Base-by-base conservation (phyloP, 2,329 filamentous ascomycete species). In the Xylaria sp. region DNA sequence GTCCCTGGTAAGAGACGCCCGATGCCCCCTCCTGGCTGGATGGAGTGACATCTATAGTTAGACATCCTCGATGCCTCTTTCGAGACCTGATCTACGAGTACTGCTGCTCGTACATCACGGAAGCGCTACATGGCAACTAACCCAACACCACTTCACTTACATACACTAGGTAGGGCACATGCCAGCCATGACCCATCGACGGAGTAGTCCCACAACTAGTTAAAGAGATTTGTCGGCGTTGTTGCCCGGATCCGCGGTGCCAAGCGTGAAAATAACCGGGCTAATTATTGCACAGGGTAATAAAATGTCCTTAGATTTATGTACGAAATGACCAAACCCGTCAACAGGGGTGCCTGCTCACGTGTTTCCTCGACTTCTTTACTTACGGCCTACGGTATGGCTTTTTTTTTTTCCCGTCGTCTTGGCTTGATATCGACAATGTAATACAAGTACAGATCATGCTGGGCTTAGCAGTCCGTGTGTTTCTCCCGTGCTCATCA, bases 171-270 rank as follows among this genome's bases (percentile, higher is more conserved):
- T 30, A 30, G 23, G 23, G 4, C 23, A 30, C 23, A 30, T 30
- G 23, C 23, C 23, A 30, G 23, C 37, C 9, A 42, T 42, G 37
- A 42, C 8, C 37, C 11, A 42, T 9, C 37, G 11, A 13, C 37
- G 37, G 37, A 10, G 23, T 5, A 30, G 23, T 30, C 23, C 23
- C 23, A 5, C 23, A 30, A 42, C 37, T 42, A 42, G 7, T 42
- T n/a, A n/a, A 49, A 23, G 18, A 49, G 18, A 49, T 23, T 51
- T 46, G 46, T 55, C 53, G 61, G 59, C 52, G 46, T 42, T 54
- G 18, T 37, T 42, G 56, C 51, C 61, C 61, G 61, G 59, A 61
- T 61, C 61, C 61, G 61, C 59, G 61, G 59, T 55, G 59, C 61
- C 54, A 59, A 59, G 53, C 42, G 11, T 18, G 10, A 35, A 13